Evolutionary conservation across 179 eudicot species (phyloP), one percentile per base, ranked within the genome.

Genomic region (Silene coronaria): DNA sequence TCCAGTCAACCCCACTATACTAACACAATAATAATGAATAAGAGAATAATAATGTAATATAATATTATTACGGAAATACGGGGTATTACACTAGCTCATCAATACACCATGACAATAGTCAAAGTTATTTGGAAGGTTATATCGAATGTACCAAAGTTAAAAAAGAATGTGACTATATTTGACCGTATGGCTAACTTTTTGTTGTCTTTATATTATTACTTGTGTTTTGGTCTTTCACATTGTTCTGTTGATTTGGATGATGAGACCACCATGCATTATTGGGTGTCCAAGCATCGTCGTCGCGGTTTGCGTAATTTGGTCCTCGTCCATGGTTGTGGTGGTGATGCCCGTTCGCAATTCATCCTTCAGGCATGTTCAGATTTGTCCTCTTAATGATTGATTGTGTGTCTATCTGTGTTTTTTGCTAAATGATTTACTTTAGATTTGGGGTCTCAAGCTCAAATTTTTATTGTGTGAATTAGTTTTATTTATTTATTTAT

Each of bases 261-360:
- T 64, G 70, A 80, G 22, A 90, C 92, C 68, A 84, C 88, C 72
- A 28, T 87, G 85, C 88, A 88, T 45, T 82, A 78, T 65, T 89
- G 87, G 91, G 79, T 79, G 61, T 32, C 89, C 9, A 63, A 66
- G 6, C 84, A 80, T 63, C 70, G 85, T 5, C 82, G 79, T n/a
- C 86, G 76, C 78, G 51, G 67, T 77, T 83, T 79, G 45, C 88
- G 89, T 16, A 82, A 75, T 46, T 84, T 90, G 48, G 76, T 90
- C 19, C n/a, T 89, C 17, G 67, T 89, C 80, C 96, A 89, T 80
- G 96, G 96, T 6, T 89, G 80, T 81, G 91, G 96, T 11, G 88
- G 82, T 0, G 82, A 87, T 57, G 67, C 92, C 0, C 70, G 73
- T 19, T 87, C 87, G 87, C 96, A 90, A 45, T 90, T 89, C 76